phyloP scores from a whole-genome alignment of 2,329 filamentous ascomycete species.

The Thelonectria blattea region DNA sequence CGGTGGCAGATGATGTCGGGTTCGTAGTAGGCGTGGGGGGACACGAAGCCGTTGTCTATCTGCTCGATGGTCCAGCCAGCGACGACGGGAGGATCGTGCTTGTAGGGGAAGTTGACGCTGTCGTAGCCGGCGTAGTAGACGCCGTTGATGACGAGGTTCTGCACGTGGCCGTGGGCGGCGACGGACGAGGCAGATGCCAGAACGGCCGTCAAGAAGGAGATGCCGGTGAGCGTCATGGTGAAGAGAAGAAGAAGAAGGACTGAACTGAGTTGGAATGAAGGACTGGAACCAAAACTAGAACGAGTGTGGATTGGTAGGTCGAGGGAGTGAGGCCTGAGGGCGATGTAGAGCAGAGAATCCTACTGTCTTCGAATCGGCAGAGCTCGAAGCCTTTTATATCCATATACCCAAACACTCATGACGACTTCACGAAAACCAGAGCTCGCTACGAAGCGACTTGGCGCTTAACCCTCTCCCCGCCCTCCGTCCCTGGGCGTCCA shows the following conservation, averaged over 20 bases:
- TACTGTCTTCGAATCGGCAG: not conserved
- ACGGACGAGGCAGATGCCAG: conserved; percentile 24
- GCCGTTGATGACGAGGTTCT: conserved; percentile 51
- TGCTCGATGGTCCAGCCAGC: conserved; percentile 52
- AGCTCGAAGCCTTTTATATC: conserved; percentile 22
- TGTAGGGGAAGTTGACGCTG: conserved; percentile 44
- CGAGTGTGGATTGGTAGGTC: conserved; percentile 14
- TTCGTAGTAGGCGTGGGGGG: conserved; percentile 49
- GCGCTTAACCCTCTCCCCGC: conserved; percentile 1
- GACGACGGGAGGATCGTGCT: conserved; percentile 44
- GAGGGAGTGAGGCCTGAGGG: not conserved
- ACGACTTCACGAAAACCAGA: conserved; percentile 24
- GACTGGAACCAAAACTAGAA: conserved; percentile 10
- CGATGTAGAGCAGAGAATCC: not conserved
- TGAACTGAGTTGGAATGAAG: conserved; percentile 1
- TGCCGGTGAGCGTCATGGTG: conserved; percentile 17
- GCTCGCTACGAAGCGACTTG: conserved; percentile 17
- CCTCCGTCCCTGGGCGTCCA: not conserved
- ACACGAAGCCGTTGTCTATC: conserved; percentile 54
- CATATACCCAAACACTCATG: not conserved
- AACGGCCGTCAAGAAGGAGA: conserved; percentile 3
- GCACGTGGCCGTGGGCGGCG: conserved; percentile 51
- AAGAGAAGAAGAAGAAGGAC: conserved; percentile 1
- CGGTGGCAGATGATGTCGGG: conserved; percentile 58
- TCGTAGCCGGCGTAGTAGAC: conserved; percentile 51